These are phyloP conservation scores for Codiaeum variegatum DNA, from an alignment of 441 rosid genomes.

Conservation along the genomic window DNA sequence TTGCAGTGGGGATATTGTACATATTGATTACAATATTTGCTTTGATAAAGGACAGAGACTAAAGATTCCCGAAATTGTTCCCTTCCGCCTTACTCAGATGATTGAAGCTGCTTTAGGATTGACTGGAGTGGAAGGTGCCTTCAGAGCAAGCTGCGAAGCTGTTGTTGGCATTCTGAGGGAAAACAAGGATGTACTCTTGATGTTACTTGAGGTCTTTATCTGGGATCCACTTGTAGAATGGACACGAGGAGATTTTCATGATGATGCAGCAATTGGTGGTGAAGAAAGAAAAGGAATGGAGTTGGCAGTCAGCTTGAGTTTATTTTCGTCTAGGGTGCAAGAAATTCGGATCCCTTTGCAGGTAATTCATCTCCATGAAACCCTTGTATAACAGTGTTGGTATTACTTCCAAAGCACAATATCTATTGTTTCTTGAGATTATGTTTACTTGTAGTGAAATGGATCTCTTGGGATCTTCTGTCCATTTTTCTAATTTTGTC, in stretches of 20 bases:
- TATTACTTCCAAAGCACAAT: slow-evolving; percentile 5
- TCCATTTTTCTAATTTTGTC: slow-evolving; percentile 15
- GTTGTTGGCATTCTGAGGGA: slow-evolving; percentile 75
- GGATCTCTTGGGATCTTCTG: background rate
- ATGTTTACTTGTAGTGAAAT: slow-evolving; percentile 1
- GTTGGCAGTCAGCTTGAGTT: slow-evolving; percentile 96
- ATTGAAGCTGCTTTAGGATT: slow-evolving; percentile 91
- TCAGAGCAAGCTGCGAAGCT: slow-evolving; percentile 91
- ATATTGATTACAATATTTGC: slow-evolving; percentile 96
- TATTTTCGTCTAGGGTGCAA: slow-evolving; percentile 97
- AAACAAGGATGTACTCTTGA: slow-evolving; percentile 81
- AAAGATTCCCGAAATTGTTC: slow-evolving; percentile 95
- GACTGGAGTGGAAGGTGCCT: slow-evolving; percentile 91
- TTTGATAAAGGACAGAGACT: slow-evolving; percentile 95
- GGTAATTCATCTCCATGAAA: slow-evolving; percentile 41
- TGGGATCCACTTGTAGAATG: slow-evolving; percentile 99
- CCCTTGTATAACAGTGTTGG: background rate
- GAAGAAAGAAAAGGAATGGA: slow-evolving; percentile 99
- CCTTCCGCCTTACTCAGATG: slow-evolving; percentile 93
- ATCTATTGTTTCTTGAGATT: background rate
- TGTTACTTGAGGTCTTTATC: slow-evolving; percentile 91
- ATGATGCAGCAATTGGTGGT: slow-evolving; percentile 96
- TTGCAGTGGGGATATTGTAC: slow-evolving; percentile 92
- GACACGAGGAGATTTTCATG: slow-evolving; percentile 96
- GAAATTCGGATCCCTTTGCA: slow-evolving; percentile 96